These are phyloP conservation scores for Phytopythium sindhum DNA, from an alignment of 352 stramenopile genomes.

Conservation along the genomic window DNA sequence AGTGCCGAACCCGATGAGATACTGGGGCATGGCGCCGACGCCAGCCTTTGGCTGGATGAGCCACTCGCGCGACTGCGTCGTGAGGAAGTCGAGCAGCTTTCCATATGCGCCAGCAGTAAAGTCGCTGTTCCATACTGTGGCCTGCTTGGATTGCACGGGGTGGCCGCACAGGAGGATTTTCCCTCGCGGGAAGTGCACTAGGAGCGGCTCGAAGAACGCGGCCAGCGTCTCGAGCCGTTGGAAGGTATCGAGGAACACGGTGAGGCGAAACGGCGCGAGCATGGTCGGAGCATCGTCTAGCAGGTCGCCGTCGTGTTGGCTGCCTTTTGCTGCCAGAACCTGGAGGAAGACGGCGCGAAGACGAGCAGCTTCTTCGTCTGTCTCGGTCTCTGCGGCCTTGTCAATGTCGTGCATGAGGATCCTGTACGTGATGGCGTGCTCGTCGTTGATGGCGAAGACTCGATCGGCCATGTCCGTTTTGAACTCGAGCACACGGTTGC, in stretches of 20 bases:
- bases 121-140: constrained; percentile 47
- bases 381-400: neutral
- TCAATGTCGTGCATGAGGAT: constrained; percentile 41
- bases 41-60: constrained; percentile 73
- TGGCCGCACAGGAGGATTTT: constrained; percentile 69
- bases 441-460: constrained; percentile 37
- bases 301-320: neutral
- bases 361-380: neutral
- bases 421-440: constrained; percentile 42
- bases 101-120: constrained; percentile 40
- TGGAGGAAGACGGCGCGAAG: constrained; percentile 2
- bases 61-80: constrained; percentile 54
- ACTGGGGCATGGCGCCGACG: constrained; percentile 55
- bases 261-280: constrained; percentile 43
- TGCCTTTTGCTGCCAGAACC: neutral
- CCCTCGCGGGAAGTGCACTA: constrained; percentile 54
- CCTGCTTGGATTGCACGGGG: constrained; percentile 30
- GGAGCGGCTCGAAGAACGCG: constrained; percentile 50
- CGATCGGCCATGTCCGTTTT: neutral
- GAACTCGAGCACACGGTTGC: neutral
- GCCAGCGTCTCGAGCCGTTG: constrained; percentile 59
- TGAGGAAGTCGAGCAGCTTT: constrained; percentile 48
- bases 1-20: constrained; percentile 60
- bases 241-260: constrained; percentile 63
- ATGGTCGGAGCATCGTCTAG: neutral